phyloP scores from a whole-genome alignment of 306 rosid genomes.

The Psophocarpus tetragonolobus region DNA sequence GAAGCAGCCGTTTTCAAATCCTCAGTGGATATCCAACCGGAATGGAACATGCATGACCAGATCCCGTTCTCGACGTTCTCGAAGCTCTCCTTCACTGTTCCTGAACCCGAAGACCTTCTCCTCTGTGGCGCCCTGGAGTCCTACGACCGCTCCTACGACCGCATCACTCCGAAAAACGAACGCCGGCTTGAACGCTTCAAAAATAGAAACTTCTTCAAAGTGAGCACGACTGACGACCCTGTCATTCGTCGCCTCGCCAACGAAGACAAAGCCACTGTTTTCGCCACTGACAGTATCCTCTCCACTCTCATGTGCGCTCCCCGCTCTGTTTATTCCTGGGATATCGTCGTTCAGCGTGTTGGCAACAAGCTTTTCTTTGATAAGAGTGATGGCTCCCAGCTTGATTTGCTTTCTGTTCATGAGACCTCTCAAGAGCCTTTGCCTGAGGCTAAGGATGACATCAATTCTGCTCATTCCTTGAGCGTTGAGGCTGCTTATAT shows the following conservation, averaged over 20 bases:
- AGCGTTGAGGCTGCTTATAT: constrained; percentile 88
- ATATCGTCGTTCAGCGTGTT: constrained; percentile 82
- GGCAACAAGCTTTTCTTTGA: constrained; percentile 92
- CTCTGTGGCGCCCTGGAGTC: constrained; percentile 78
- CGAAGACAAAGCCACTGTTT: constrained; percentile 87
- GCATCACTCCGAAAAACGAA: constrained; percentile 79
- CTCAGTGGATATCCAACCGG: constrained; percentile 88
- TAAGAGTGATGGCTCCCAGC: constrained; percentile 88
- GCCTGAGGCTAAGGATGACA: constrained; percentile 94
- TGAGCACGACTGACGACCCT: constrained; percentile 89
- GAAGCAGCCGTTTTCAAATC: constrained; percentile 89
- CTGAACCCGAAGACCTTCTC: constrained; percentile 85
- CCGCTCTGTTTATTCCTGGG: constrained; percentile 93
- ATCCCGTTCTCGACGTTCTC: constrained; percentile 90
- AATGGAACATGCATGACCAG: constrained; percentile 97
- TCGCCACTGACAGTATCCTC: constrained; percentile 79
- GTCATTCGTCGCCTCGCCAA: constrained; percentile 80
- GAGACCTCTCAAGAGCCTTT: constrained; percentile 95
- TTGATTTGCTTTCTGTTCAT: constrained; percentile 86
- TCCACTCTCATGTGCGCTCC: constrained; percentile 91
- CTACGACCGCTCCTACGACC: constrained; percentile 75
- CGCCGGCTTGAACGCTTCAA: constrained; percentile 83
- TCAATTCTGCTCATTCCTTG: constrained; percentile 76
- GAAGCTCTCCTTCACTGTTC: constrained; percentile 78
- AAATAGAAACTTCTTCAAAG: constrained; percentile 84